Evolutionary conservation across 306 rosid species (phyloP), one percentile per base, ranked within the genome.

Genomic region (Rosa lucieae): DNA sequence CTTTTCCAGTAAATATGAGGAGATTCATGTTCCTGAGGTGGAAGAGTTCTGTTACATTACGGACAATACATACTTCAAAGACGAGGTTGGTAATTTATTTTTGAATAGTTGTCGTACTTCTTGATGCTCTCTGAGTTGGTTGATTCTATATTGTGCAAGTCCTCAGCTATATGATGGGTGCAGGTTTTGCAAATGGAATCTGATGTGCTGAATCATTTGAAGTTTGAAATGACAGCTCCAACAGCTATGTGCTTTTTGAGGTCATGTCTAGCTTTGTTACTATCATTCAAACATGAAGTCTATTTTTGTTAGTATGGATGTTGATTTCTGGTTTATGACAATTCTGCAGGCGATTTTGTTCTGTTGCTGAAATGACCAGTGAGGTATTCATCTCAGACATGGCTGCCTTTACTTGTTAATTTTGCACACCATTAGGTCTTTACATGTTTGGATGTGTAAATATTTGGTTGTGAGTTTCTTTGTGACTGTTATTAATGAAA

Each of bases 181-280:
- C 88, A 93, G 96, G 90, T 94, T 84, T 83, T 90, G 86, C 84
- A 83, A 75, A 92, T 90, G 97, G 97, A 94, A 85, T 88, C 93
- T 65, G 67, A 83, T 53, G 95, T 90, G 65, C 76, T 94, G 88
- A 85, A 92, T 84, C 84, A 81, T 84, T 81, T 90, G 46, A 91
- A 91, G 84, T 91, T 91, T 49, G 91, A 93, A 91, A 88, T 93
- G 98, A 82, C 94, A 67, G 90, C 95, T 67, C 91, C 93, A 40
- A 92, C 93, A 40, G 67, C 85, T 48, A 80, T 89, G 76, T 87
- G 95, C 84, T 93, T 91, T 85, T 72, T 89, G 74, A 90, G 97
- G 97, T 92, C 75, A 62, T 40, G 17, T 4, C 42, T 15, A 12
- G 44, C 77, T 76, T 75, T 77, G 14, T 46, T 80, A 17, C 20